phyloP scores from a whole-genome alignment of 805 yeast genomes.

The Saturnispora serradocipensis region DNA sequence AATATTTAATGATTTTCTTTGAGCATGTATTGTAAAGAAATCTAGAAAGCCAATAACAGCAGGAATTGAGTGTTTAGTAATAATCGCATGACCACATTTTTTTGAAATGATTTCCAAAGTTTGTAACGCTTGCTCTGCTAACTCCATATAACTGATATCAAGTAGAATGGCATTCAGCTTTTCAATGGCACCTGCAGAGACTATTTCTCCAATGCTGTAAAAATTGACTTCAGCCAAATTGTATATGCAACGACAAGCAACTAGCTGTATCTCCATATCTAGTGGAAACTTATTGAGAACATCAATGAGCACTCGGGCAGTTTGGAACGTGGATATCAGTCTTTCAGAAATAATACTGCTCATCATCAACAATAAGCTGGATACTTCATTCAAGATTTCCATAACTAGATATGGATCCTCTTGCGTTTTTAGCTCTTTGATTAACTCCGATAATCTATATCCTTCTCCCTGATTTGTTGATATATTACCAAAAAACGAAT shows the following conservation, averaged over 20 bases:
- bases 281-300: slow-evolving; percentile 53
- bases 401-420: slow-evolving; percentile 53
- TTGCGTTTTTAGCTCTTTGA: slow-evolving; percentile 32
- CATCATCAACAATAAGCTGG: slow-evolving; percentile 61
- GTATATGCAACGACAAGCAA: slow-evolving; percentile 76
- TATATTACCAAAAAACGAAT: slow-evolving; percentile 22
- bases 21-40: slow-evolving; percentile 83
- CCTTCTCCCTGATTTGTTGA: slow-evolving; percentile 13
- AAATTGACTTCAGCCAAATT: slow-evolving; percentile 70
- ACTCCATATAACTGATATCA: slow-evolving; percentile 76
- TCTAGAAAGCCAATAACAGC: slow-evolving; percentile 70
- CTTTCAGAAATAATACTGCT: slow-evolving; percentile 51
- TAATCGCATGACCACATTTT: slow-evolving; percentile 40
- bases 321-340: slow-evolving; percentile 47
- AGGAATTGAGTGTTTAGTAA: slow-evolving; percentile 51
- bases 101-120: slow-evolving; percentile 61
- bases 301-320: slow-evolving; percentile 45
- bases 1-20: slow-evolving; percentile 66
- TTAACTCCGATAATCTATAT: slow-evolving; percentile 21
- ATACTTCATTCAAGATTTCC: slow-evolving; percentile 57
- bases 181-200: slow-evolving; percentile 56
- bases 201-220: slow-evolving; percentile 52
- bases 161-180: slow-evolving; percentile 54
- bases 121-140: slow-evolving; percentile 85
- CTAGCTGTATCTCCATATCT: slow-evolving; percentile 71